phyloP scores from a whole-genome alignment of 2,329 filamentous ascomycete species.

The Colletotrichum aenigma region DNA sequence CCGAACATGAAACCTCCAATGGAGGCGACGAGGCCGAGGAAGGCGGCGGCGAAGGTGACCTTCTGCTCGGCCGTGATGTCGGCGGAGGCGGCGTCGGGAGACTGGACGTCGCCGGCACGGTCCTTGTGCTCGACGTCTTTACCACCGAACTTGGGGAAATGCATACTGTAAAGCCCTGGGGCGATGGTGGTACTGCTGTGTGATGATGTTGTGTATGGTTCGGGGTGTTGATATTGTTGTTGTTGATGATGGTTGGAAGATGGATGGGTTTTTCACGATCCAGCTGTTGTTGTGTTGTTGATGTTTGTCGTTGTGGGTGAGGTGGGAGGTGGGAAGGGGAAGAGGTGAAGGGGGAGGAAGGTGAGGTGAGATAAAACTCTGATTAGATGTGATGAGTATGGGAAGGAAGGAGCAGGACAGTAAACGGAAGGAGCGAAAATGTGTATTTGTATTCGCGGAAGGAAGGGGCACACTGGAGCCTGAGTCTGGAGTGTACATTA shows the following conservation, averaged over 20 bases:
- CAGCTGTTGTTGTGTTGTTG: not conserved
- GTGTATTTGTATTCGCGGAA: not conserved
- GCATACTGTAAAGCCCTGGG: not conserved
- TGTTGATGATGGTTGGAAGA: not conserved
- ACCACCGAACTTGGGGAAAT: constrained; percentile 16
- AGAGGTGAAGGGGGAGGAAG: not conserved
- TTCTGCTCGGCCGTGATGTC: constrained; percentile 24
- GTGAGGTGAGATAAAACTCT: constrained; percentile 1
- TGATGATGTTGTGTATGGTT: not conserved
- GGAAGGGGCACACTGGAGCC: not conserved
- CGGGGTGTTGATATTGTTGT: not conserved
- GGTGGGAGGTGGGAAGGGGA: not conserved
- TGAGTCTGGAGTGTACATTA: not conserved
- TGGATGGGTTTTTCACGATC: not conserved
- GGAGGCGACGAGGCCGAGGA: constrained; percentile 56
- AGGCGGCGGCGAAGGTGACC: constrained; percentile 45
- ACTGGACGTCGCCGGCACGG: not conserved
- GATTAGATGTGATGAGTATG: not conserved
- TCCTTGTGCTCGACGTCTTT: constrained; percentile 17
- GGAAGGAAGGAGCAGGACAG: not conserved
- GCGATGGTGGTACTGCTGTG: not conserved
- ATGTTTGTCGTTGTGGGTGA: not conserved
- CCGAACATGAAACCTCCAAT: constrained; percentile 64
- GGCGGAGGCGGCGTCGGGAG: not conserved
- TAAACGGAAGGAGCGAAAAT: not conserved